Evolutionary conservation across 148 eudicot species (phyloP), one percentile per base, ranked within the genome.

Genomic region (Vaccinium darrowii): DNA sequence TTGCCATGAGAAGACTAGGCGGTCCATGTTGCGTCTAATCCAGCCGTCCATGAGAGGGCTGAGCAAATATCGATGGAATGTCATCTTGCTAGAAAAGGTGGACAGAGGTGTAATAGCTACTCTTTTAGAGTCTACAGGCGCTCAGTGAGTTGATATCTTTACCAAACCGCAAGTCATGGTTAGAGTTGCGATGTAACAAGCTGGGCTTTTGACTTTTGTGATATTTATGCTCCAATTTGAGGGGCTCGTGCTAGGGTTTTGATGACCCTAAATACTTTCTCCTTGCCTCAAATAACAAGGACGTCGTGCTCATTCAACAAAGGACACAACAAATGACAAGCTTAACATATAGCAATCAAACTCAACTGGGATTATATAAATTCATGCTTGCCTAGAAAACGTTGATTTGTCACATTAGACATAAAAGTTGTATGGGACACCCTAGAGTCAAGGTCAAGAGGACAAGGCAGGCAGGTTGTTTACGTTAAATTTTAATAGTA

Each of bases 211-310:
- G 47, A 57, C 1, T 57, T 56, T 16, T 57, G 1, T 12, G 6
- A 57, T 57, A 57, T 57, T 57, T 57, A 16, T 57, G 60, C 60
- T 57, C 60, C 60, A 57, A 57, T 18, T 57, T 16, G 60, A 57
- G 60, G 19, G 60, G 60, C 19, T 1, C 60, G 1, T 57, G 21
- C 6, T 57, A 57, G 19, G 19, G 18, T 18, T 57, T 57, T 97
- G 60, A 57, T 16, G 19, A 57, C 60, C 60, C 60, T 57, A 16
- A 4, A 16, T 16, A 13, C 60, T 57, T 58, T 58, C 63, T 58
- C 63, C 63, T 58, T 18, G 63, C 18, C 63, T 6, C 63, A 7
- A 58, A 7, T 58, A 6, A 58, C 63, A 19, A 43, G 47, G 47
- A 43, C 47, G 47, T 4, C 47, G 6, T 43, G 47, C 47, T 43